Percentiles rank a stretch among this genome's conserved stretches.
phyloP scores from a whole-genome alignment of 2,329 filamentous ascomycete genomes.

The Plectosphaerella sp. region DNA sequence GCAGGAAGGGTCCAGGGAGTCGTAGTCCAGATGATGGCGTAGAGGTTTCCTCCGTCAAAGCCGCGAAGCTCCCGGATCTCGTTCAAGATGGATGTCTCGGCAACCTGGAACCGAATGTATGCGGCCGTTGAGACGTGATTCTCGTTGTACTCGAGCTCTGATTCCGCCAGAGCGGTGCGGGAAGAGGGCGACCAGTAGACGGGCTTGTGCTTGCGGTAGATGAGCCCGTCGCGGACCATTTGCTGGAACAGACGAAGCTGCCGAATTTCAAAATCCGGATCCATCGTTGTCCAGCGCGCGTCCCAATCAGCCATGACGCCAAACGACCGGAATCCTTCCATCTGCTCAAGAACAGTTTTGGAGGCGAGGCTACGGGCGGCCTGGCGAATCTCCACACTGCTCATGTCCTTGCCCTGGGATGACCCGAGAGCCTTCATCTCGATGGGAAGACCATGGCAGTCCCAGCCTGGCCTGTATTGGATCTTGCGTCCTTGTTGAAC shows the following conservation, averaged over 20 bases:
- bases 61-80: conserved; percentile 19
- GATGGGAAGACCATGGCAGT: conserved; percentile 95
- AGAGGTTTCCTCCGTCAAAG: conserved; percentile 45
- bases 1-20: conserved; percentile 97
- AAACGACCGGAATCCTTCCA: conserved; percentile 67
- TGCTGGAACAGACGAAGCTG: conserved; percentile 72
- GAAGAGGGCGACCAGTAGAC: conserved; percentile 86
- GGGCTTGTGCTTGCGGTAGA: conserved; percentile 75
- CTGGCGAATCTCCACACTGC: conserved; percentile 55
- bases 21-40: conserved; percentile 95
- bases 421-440: conserved; percentile 86
- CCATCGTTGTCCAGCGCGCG: conserved; percentile 74
- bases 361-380: conserved; percentile 62
- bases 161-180: conserved; percentile 74
- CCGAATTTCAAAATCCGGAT: conserved; percentile 66
- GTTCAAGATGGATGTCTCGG: conserved; percentile 37
- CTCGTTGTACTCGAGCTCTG: conserved; percentile 80
- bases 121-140: conserved; percentile 67
- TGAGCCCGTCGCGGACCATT: conserved; percentile 68
- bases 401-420: conserved; percentile 35
- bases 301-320: conserved; percentile 81
- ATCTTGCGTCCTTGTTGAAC: conserved; percentile 73
- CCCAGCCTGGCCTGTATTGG: conserved; percentile 88
- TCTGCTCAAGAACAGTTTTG: conserved; percentile 67
- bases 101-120: conserved; percentile 76